Percentiles rank a stretch among this genome's conserved stretches.
Conservation (phyloP, 106 monocot species). For the Gastrodia elata region DNA sequence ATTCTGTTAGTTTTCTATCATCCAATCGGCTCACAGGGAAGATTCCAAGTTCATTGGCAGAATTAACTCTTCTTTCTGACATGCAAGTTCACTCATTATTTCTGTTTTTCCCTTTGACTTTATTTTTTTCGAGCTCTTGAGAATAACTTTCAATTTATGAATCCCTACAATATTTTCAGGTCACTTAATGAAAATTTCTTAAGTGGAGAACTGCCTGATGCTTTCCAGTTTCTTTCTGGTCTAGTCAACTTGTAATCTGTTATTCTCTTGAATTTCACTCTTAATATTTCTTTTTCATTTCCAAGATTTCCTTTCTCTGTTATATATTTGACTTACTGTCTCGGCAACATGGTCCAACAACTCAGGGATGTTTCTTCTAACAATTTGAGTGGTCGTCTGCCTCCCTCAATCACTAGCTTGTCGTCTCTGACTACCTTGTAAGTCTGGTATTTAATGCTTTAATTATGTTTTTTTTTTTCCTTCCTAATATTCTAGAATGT, state of each 20-base stretch:
- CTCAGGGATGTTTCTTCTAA: conserved; percentile 79
- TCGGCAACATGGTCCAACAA: background rate
- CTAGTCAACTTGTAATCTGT: conserved; percentile 65
- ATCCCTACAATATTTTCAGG: conserved; percentile 24
- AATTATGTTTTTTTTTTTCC: background rate
- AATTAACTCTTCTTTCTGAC: conserved; percentile 43
- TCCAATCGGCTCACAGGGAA: conserved; percentile 66
- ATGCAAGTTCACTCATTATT: conserved; percentile 33
- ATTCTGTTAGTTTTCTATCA: conserved; percentile 69
- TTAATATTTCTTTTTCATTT: conserved; percentile 1
- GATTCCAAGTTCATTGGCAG: conserved; percentile 60
- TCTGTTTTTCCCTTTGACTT: background rate
- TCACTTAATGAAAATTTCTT: conserved; percentile 66
- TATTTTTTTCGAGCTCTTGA: background rate
- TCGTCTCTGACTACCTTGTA: conserved; percentile 65
- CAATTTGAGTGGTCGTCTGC: conserved; percentile 67
- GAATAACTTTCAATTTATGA: background rate
- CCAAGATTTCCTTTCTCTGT: background rate
- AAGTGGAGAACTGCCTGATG: conserved; percentile 69
- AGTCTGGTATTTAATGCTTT: conserved; percentile 18
- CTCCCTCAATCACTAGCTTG: conserved; percentile 63
- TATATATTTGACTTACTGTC: background rate
- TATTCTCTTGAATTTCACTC: background rate
- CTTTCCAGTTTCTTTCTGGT: conserved; percentile 50
- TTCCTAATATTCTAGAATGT: background rate